phyloP scores from a whole-genome alignment of 2,329 filamentous ascomycete genomes.

The Phaeomoniella chlamydospora region DNA sequence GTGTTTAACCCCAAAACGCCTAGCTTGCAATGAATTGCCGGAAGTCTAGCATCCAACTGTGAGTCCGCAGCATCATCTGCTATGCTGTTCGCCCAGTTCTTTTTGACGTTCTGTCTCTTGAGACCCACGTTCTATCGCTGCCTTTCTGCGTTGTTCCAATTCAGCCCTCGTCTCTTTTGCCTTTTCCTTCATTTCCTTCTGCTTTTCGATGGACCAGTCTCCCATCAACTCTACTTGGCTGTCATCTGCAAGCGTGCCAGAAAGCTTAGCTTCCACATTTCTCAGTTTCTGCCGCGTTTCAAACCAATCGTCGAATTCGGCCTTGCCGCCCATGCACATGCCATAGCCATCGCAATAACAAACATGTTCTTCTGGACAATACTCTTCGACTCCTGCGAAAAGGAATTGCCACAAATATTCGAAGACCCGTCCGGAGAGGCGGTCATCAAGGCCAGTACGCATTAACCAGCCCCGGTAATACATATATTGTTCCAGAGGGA shows the following conservation, averaged over 20 bases:
- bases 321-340: constrained; percentile 1
- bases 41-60: too few relatives aligned
- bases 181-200: not conserved
- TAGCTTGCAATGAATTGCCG: too few relatives aligned
- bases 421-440: constrained; percentile 16
- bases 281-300: not conserved
- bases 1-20: too few relatives aligned
- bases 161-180: not conserved
- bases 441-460: constrained; percentile 15
- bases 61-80: too few relatives aligned
- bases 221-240: not conserved
- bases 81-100: not conserved
- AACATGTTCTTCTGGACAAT: constrained; percentile 1
- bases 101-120: not conserved
- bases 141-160: not conserved
- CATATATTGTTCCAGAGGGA: constrained; percentile 15
- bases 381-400: constrained; percentile 12
- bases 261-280: not conserved
- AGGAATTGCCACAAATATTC: constrained; percentile 19
- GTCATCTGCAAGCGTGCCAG: not conserved
- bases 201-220: not conserved
- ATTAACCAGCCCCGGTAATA: constrained; percentile 18
- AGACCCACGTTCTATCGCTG: not conserved
- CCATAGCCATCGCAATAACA: constrained; percentile 3
- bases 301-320: not conserved